A percentile compares a stretch with the other conserved stretches of the same genome.
phyloP scores from a whole-genome alignment of 2,329 filamentous ascomycete genomes.

The Paracoccidioides lutzii region DNA sequence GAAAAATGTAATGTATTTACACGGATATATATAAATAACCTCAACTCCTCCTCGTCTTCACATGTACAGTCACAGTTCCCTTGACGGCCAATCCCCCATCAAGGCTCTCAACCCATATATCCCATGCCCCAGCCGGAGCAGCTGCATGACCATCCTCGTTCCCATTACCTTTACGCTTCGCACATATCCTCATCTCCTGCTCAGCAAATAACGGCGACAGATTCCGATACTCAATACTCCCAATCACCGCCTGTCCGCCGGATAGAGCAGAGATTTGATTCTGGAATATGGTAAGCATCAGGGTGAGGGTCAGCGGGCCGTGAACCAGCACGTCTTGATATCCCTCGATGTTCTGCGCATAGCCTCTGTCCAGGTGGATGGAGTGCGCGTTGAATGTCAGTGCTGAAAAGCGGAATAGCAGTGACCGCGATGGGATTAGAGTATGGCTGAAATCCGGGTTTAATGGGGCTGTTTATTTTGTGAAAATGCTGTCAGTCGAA shows the following conservation, averaged over 20 bases:
- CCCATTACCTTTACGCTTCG: conserved; percentile 38
- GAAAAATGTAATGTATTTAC: no score
- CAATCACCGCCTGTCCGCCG: conserved; percentile 29
- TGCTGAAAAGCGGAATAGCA: conserved; percentile 84
- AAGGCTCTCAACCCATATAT: conserved; percentile 53
- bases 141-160: conserved; percentile 11
- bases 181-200: conserved; percentile 58
- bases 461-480: conserved; percentile 30
- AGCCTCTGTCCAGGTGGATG: conserved; percentile 71
- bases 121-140: conserved; percentile 31
- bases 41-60: background rate
- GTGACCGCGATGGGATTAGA: conserved; percentile 52
- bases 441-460: conserved; percentile 44
- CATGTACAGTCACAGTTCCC: conserved; percentile 31
- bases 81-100: conserved; percentile 52
- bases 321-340: conserved; percentile 69
- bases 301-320: conserved; percentile 64
- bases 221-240: conserved; percentile 63
- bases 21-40: no score
- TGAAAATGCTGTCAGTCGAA: conserved; percentile 12
- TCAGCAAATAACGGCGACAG: conserved; percentile 65
- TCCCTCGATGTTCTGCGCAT: conserved; percentile 58
- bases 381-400: conserved; percentile 84
- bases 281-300: conserved; percentile 59
- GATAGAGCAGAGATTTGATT: conserved; percentile 34